These are phyloP conservation scores for Dothistroma pini DNA, from an alignment of 2,329 filamentous ascomycete species.

Conservation along the genomic window DNA sequence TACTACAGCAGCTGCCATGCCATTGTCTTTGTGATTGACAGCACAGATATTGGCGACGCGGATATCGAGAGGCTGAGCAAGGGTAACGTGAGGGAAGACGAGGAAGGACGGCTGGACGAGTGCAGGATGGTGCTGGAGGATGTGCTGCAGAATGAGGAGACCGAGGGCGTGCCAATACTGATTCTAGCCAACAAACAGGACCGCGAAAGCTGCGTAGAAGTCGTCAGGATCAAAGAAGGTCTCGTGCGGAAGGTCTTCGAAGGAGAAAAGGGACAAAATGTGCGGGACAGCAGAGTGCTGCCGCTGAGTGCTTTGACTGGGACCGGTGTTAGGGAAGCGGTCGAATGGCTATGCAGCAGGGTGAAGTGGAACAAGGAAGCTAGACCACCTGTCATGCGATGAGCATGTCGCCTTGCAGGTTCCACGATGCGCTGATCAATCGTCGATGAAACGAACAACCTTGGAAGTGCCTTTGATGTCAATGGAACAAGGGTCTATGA, in stretches of 20 bases:
- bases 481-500: background rate
- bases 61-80: conserved; percentile 54
- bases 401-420: conserved; percentile 30
- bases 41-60: conserved; percentile 84
- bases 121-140: conserved; percentile 86
- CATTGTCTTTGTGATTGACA: conserved; percentile 97
- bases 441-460: background rate
- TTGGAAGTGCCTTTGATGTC: background rate
- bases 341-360: conserved; percentile 92
- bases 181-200: conserved; percentile 98
- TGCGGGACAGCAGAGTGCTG: conserved; percentile 85
- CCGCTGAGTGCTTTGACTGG: conserved; percentile 86
- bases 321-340: conserved; percentile 81
- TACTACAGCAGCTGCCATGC: conserved; percentile 94
- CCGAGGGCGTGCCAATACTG: conserved; percentile 84
- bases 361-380: conserved; percentile 97
- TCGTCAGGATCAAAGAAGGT: conserved; percentile 95
- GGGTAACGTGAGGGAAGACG: conserved; percentile 22
- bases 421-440: background rate
- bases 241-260: conserved; percentile 94
- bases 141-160: conserved; percentile 80
- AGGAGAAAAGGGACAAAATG: conserved; percentile 79
- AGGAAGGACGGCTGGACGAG: conserved; percentile 69
- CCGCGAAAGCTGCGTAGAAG: conserved; percentile 93
- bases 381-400: conserved; percentile 89